Evolutionary conservation across 768 basidiomycete species (phyloP).

Genomic region (Amanita jacksonii): DNA sequence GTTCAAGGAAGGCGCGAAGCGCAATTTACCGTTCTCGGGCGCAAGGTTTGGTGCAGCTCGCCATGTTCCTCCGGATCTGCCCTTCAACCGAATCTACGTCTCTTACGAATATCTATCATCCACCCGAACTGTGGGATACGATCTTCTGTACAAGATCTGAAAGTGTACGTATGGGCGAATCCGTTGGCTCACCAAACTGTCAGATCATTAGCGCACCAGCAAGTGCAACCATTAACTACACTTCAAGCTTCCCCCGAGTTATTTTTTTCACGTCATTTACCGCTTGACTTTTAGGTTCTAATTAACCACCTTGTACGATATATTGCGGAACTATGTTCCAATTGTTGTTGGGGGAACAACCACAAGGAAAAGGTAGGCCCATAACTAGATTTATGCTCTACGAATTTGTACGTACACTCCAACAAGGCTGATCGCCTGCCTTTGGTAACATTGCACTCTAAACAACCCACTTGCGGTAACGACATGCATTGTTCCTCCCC

Average conservation of each 20-base stretch:
- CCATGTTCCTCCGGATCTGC: conserved; percentile 8
- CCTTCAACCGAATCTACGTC: conserved; percentile 5
- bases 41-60: neutral
- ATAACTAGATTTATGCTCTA: conserved; percentile 4
- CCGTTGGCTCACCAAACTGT: neutral
- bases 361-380: conserved; percentile 5
- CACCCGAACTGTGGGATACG: neutral
- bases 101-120: conserved; percentile 7
- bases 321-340: conserved; percentile 5
- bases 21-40: neutral
- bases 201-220: neutral
- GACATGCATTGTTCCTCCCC: neutral
- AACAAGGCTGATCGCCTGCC: conserved; percentile 6
- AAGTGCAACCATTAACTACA: neutral
- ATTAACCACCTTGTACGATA: conserved; percentile 8
- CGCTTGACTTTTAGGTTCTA: conserved; percentile 4
- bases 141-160: conserved; percentile 6
- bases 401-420: conserved; percentile 6
- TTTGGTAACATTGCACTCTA: conserved; percentile 10
- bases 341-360: conserved; percentile 1
- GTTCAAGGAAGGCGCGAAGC: conserved; percentile 3
- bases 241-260: conserved; percentile 3
- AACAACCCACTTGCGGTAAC: conserved; percentile 1
- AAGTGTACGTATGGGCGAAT: neutral
- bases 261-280: conserved; percentile 4